These are phyloP conservation scores for Chlamydomonas asymmetrica DNA, from an alignment of 139 green algal species.

Conservation along the genomic window DNA sequence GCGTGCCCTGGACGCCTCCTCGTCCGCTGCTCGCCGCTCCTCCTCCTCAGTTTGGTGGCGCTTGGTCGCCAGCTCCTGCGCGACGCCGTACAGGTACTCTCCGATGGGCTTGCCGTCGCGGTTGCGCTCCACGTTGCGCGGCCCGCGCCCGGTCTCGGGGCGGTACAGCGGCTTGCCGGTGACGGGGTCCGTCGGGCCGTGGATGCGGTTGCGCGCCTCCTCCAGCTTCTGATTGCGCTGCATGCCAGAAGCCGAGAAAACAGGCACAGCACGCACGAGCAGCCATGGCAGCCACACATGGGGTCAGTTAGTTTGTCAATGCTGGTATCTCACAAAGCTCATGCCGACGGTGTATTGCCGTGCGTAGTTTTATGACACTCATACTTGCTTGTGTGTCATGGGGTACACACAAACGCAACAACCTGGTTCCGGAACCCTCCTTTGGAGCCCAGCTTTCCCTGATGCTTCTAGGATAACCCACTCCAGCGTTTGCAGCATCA, in stretches of 20 bases:
- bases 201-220: slow-evolving; percentile 36
- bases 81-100: slow-evolving; percentile 72
- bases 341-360: no score
- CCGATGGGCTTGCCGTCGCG: slow-evolving; percentile 47
- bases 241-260: slow-evolving; percentile 26
- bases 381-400: no score
- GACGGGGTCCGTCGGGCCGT: slow-evolving; percentile 55
- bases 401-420: no score
- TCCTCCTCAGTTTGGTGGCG: slow-evolving; percentile 26
- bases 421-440: no score
- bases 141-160: slow-evolving; percentile 60
- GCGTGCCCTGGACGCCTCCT: slow-evolving; percentile 7
- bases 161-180: slow-evolving; percentile 70
- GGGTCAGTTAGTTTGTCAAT: no score
- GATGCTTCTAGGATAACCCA: no score
- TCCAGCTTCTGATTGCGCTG: slow-evolving; percentile 50
- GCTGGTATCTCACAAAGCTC: no score
- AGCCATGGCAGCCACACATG: not conserved
- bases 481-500: no score
- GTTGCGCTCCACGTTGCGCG: slow-evolving; percentile 10
- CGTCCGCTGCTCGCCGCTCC: slow-evolving; percentile 9
- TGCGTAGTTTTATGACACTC: no score
- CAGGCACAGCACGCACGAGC: not conserved
- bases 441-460: no score
- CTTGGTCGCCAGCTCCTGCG: slow-evolving; percentile 38